Evolutionary conservation across 2,329 filamentous ascomycete species (phyloP), one percentile per base, ranked within the genome.

Genomic region (Beauveria rudraprayagi): DNA sequence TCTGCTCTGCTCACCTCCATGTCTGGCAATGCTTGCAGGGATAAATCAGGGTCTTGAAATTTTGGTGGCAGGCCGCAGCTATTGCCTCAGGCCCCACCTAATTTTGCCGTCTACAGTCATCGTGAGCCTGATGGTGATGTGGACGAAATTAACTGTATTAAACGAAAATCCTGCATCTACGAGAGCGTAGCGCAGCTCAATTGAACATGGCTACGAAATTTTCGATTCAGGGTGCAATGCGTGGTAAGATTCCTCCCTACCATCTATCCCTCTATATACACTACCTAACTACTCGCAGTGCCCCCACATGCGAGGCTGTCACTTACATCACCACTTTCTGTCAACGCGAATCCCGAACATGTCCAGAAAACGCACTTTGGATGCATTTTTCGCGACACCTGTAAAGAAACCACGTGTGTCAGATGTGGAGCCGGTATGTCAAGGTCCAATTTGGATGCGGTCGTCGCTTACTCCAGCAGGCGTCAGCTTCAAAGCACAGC

Each of bases 311-410:
- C 28, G 37, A 53, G 26, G 40, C 28, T 37, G 5, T 46, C 57
- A 59, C 57, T 60, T 60, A 60, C 47, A 60, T 60, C 57, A 53
- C 57, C 48, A 60, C 48, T 60, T 34, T 30, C 26, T 24, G 6
- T 16, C 19, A 17, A 19, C 26, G 16, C 11, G 14, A 43, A n/a
- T 5, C 2, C 2, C 43, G 4, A 40, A 46, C 26, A 70, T 75
- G 73, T 70, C 75, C 0, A 75, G 74, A 56, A 86, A 88, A 69
- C 79, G 87, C 61, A 89, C 87, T 0, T 77, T 92, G 1, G 86
- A 91, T 63, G 75, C 81, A 11, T 92, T 91, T 75, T 91, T 92
- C 72, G 76, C 77, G 34, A 78, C 81, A 1, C 69, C 76, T 24
- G 63, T 69, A 3, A 79, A 82, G 66, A 77, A 75, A 52, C 7